Conservation (phyloP, 257 asterid species). For the Solanum okadae region DNA sequence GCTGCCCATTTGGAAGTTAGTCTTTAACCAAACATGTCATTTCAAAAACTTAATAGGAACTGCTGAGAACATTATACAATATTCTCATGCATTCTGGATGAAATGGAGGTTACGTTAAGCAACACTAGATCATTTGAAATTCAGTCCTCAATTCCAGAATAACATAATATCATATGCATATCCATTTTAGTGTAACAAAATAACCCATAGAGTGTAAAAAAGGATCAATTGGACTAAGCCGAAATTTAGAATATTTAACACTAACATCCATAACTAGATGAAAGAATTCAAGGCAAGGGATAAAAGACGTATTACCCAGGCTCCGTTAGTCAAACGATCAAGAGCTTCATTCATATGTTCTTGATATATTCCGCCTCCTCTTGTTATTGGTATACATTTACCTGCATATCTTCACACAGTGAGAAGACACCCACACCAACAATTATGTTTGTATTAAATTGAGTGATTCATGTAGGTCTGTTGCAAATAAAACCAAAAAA, state of each 20-base stretch:
- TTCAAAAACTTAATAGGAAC: background rate
- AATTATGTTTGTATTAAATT: background rate
- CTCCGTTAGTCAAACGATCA: slow-evolving; percentile 74
- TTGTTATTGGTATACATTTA: slow-evolving; percentile 89
- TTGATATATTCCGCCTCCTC: slow-evolving; percentile 96
- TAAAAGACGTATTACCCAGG: slow-evolving; percentile 51
- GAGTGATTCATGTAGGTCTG: background rate
- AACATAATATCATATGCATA: background rate
- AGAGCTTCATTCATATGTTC: slow-evolving; percentile 96
- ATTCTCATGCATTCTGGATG: background rate
- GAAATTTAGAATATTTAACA: background rate
- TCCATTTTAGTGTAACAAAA: background rate
- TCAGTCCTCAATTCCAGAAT: background rate
- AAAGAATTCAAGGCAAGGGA: background rate
- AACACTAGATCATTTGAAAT: background rate
- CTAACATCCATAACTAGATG: background rate
- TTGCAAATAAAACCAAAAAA: background rate
- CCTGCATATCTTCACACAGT: slow-evolving; percentile 39
- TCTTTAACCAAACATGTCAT: background rate
- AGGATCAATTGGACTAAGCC: background rate
- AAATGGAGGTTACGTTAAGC: background rate
- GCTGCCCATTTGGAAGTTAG: slow-evolving; percentile 38
- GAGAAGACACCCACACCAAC: background rate
- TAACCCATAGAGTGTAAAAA: background rate
- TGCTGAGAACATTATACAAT: background rate